Evolutionary conservation across 2,329 filamentous ascomycete genomes (phyloP).

Genomic region (Fusarium armeniacum): DNA sequence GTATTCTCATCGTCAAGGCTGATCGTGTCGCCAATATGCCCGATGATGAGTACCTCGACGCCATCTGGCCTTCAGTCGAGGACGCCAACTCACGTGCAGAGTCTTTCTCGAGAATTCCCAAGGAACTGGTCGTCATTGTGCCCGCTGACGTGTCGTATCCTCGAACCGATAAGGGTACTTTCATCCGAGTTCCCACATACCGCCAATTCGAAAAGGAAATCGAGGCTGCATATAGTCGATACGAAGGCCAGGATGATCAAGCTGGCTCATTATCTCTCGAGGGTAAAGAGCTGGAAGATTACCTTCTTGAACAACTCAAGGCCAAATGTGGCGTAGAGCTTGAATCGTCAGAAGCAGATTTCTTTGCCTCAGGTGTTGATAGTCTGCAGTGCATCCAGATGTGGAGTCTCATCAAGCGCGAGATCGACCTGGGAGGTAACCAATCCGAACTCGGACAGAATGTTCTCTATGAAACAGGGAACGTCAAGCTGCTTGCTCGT

Average conservation of each 20-base stretch:
- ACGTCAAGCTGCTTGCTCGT: slow-evolving; percentile 30
- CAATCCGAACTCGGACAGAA: slow-evolving; percentile 63
- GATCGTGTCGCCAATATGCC: slow-evolving; percentile 59
- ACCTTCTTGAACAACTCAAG: slow-evolving; percentile 39
- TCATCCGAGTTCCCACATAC: slow-evolving; percentile 67
- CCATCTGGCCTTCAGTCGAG: slow-evolving; percentile 65
- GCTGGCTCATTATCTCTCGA: slow-evolving; percentile 8
- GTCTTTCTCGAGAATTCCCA: slow-evolving; percentile 66
- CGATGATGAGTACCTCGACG: slow-evolving; percentile 61
- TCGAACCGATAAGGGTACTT: slow-evolving; percentile 66
- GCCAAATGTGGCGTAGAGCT: slow-evolving; percentile 52
- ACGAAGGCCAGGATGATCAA: slow-evolving; percentile 30
- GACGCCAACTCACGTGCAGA: slow-evolving; percentile 64
- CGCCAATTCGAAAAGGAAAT: slow-evolving; percentile 60
- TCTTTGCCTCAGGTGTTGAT: slow-evolving; percentile 71
- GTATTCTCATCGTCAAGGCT: slow-evolving; percentile 66
- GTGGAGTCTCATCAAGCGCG: slow-evolving; percentile 64
- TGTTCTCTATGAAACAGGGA: slow-evolving; percentile 69
- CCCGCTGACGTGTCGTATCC: slow-evolving; percentile 61
- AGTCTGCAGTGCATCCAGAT: slow-evolving; percentile 71
- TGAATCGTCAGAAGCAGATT: slow-evolving; percentile 57
- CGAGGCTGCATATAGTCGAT: slow-evolving; percentile 55
- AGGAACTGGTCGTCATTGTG: slow-evolving; percentile 66
- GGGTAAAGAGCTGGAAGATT: slow-evolving; percentile 51
- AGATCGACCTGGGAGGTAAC: slow-evolving; percentile 63